phyloP scores from a whole-genome alignment of 2,329 filamentous ascomycete species.

The Ophiocordyceps australis region DNA sequence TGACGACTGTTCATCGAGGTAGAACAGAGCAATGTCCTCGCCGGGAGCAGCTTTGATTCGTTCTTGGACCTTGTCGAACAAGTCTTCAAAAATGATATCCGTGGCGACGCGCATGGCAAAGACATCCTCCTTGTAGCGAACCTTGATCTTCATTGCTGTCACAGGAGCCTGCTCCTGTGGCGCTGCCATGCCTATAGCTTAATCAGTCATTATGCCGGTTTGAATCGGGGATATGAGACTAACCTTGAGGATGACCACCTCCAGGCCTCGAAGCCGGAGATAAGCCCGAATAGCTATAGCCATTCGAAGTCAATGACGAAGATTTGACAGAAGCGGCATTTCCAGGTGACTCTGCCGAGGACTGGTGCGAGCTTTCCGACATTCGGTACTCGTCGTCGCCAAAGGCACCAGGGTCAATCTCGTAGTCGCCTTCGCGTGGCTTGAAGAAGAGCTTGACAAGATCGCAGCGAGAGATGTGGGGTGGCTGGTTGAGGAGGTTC shows the following conservation, averaged over 20 bases:
- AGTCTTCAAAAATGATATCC: conserved; percentile 58
- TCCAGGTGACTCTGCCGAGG: conserved; percentile 46
- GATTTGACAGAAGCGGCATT: conserved; percentile 45
- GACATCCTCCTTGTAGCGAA: conserved; percentile 81
- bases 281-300: conserved; percentile 32
- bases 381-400: conserved; percentile 64
- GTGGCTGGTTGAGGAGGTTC: conserved; percentile 66
- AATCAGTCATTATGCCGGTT: too few relatives aligned
- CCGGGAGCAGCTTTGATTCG: conserved; percentile 54
- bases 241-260: conserved; percentile 21
- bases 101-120: conserved; percentile 79
- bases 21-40: conserved; percentile 63
- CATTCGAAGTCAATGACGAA: conserved; percentile 44
- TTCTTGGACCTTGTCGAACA: conserved; percentile 73
- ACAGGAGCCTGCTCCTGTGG: conserved; percentile 14
- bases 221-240: background rate
- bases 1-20: conserved; percentile 68
- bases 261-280: conserved; percentile 27
- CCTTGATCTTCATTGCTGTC: conserved; percentile 74
- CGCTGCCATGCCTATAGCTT: conserved; percentile 2
- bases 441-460: conserved; percentile 84
- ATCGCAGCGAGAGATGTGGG: conserved; percentile 68
- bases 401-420: conserved; percentile 54
- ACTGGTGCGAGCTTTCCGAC: conserved; percentile 51
- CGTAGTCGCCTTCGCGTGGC: conserved; percentile 79